Conservation (phyloP, 73 alveolate species). For the Symbiodinium natans region DNA sequence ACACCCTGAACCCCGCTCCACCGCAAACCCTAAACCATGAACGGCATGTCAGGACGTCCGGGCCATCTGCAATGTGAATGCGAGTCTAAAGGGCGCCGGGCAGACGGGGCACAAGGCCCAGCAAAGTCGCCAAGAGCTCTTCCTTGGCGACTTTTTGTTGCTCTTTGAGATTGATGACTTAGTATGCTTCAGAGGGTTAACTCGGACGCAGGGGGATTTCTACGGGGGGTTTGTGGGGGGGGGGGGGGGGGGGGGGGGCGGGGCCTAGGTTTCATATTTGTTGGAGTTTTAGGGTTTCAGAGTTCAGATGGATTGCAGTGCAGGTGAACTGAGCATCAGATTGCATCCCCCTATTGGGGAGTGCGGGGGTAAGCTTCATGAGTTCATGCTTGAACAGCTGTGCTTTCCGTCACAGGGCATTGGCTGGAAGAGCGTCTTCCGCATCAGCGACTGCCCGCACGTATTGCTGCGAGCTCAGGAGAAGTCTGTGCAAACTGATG, state of each 20-base stretch:
- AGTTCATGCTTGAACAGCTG: too few species aligned
- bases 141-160: too few species aligned
- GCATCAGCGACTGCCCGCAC: constrained; percentile 91
- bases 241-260: background rate
- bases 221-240: background rate
- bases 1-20: too few species aligned
- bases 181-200: background rate
- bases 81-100: constrained; percentile 83
- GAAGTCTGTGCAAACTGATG: too few species aligned
- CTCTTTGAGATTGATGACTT: background rate
- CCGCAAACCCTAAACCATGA: background rate
- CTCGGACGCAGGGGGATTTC: background rate
- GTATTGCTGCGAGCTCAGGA: constrained; percentile 21
- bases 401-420: constrained; percentile 25
- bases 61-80: constrained; percentile 88
- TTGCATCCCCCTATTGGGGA: too few species aligned
- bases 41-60: constrained; percentile 26
- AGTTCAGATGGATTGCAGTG: too few species aligned
- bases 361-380: too few species aligned
- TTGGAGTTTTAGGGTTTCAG: too few species aligned
- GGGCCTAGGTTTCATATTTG: too few species aligned
- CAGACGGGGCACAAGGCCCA: constrained; percentile 87
- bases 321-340: too few species aligned
- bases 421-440: constrained; percentile 93
- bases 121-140: too few species aligned